A percentile compares a stretch with the other conserved stretches of the same genome.
phyloP scores from a whole-genome alignment of 306 rosid genomes.

The Acacia crassicarpa region DNA sequence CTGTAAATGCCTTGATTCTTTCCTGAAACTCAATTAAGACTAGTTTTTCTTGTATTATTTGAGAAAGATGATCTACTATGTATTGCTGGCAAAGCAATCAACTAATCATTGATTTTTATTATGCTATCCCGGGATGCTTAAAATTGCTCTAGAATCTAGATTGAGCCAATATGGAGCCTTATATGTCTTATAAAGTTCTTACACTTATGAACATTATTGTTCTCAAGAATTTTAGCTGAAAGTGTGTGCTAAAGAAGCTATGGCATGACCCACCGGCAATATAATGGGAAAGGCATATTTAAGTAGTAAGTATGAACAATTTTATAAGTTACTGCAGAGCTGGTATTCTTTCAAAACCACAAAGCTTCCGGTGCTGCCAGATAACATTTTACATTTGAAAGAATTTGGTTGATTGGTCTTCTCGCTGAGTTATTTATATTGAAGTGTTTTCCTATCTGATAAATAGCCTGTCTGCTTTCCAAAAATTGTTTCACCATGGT shows the following conservation, averaged over 20 bases:
- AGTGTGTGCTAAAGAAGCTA: neutral
- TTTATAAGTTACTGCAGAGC: neutral
- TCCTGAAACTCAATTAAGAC: neutral
- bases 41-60: neutral
- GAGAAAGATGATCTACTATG: neutral
- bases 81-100: neutral
- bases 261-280: neutral
- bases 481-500: neutral
- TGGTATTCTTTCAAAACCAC: neutral
- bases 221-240: slow-evolving; percentile 9
- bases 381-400: neutral
- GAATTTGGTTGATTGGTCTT: neutral
- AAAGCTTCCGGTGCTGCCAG: neutral
- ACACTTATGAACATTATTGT: neutral
- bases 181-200: neutral
- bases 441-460: slow-evolving; percentile 1
- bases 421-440: slow-evolving; percentile 8
- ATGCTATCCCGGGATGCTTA: neutral
- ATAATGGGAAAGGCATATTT: neutral
- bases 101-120: neutral
- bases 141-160: slow-evolving; percentile 16
- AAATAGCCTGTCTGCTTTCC: neutral
- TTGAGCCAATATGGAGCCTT: slow-evolving; percentile 5
- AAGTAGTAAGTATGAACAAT: neutral
- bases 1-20: neutral